Conservation (phyloP, 441 rosid species). For the Sinapis alba region DNA sequence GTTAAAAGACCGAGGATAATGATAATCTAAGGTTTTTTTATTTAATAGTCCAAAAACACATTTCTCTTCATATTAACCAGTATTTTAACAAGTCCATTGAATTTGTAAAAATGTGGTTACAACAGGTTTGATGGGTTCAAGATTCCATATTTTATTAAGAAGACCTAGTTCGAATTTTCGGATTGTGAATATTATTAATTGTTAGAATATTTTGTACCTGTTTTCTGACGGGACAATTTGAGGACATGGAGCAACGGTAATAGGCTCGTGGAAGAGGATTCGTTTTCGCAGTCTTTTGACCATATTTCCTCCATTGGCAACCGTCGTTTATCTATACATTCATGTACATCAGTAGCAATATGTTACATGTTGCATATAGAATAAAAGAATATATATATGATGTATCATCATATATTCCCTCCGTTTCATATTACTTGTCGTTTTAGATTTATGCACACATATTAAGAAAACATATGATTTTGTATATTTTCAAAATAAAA, state of each 20-base stretch:
- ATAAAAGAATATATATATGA: neutral
- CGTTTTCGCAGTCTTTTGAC: slow-evolving; percentile 56
- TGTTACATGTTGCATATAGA: neutral
- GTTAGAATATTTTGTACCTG: slow-evolving; percentile 39
- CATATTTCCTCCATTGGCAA: slow-evolving; percentile 69
- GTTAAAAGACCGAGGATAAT: too few relatives aligned
- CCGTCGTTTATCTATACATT: slow-evolving; percentile 54
- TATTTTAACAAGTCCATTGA: neutral
- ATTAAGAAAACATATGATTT: too few relatives aligned
- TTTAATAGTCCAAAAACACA: neutral
- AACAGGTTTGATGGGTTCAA: neutral
- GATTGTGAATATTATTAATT: neutral
- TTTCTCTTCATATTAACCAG: neutral
- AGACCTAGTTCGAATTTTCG: neutral
- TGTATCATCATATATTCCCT: neutral
- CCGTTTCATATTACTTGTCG: too few relatives aligned
- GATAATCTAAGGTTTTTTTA: too few relatives aligned
- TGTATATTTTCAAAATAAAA: too few relatives aligned
- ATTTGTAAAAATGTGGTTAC: neutral
- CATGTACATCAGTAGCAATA: neutral
- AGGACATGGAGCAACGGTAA: slow-evolving; percentile 57
- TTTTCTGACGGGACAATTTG: slow-evolving; percentile 60
- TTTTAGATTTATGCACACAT: too few relatives aligned
- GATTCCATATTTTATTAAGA: neutral
- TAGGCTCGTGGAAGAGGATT: slow-evolving; percentile 67